Conservation (phyloP, 2,329 filamentous ascomycete genomes). For the Alternaria sp. region DNA sequence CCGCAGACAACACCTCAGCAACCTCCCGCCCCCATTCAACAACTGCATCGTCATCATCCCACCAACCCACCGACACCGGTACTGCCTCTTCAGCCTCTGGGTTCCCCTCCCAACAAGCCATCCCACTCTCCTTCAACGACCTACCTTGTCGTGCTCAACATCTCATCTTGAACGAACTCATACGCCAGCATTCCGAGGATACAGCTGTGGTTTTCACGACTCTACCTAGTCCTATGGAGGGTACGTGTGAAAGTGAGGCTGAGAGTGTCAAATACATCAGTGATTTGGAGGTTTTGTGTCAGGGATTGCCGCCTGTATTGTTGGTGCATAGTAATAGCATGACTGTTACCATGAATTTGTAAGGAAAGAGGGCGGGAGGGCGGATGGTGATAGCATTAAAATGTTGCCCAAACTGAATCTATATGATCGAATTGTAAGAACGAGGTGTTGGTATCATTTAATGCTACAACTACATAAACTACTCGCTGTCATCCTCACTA, state of each 20-base stretch:
- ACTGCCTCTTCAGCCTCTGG: constrained; percentile 47
- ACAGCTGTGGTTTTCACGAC: constrained; percentile 86
- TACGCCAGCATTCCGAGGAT: constrained; percentile 58
- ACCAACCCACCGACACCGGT: constrained; percentile 5
- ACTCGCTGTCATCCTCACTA: constrained; percentile 37
- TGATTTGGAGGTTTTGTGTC: constrained; percentile 80
- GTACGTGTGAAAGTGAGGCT: constrained; percentile 73
- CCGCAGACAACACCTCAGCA: not conserved
- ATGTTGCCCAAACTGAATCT: not conserved
- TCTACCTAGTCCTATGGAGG: constrained; percentile 79
- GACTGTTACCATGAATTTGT: constrained; percentile 83
- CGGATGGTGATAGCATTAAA: not conserved
- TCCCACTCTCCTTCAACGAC: constrained; percentile 85
- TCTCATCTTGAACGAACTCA: constrained; percentile 85
- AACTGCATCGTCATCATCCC: constrained; percentile 9
- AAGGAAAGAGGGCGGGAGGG: constrained; percentile 1
- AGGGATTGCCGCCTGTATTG: constrained; percentile 76
- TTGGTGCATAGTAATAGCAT: constrained; percentile 88
- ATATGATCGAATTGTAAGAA: not conserved
- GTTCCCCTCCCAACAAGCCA: constrained; percentile 66
- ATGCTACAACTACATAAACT: constrained; percentile 13
- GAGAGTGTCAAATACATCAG: constrained; percentile 78
- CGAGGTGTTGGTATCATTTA: constrained; percentile 27
- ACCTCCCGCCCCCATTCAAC: not conserved
- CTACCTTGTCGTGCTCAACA: constrained; percentile 85